phyloP scores from a whole-genome alignment of 805 yeast genomes.

The Scheffersomyces spartinae region DNA sequence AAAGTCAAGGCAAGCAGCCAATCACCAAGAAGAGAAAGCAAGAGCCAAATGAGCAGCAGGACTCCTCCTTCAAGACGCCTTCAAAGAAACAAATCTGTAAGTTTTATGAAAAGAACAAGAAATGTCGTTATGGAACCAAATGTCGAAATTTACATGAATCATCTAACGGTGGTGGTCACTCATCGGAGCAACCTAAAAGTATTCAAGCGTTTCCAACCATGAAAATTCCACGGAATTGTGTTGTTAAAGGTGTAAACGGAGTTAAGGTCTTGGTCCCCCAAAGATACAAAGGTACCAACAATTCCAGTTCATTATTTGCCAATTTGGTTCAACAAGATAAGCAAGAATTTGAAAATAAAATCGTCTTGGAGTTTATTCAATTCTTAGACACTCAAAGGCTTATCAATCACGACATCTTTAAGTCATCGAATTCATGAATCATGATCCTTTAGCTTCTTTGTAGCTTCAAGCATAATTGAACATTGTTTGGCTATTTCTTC shows the following conservation, averaged over 20 bases:
- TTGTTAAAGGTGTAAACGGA: slow-evolving; percentile 11
- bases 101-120: slow-evolving; percentile 18
- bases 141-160: slow-evolving; percentile 25
- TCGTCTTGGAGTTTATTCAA: slow-evolving; percentile 23
- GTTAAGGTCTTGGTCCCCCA: slow-evolving; percentile 17
- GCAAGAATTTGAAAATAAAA: slow-evolving; percentile 21
- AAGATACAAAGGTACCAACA: slow-evolving; percentile 6
- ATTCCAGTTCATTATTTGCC: slow-evolving; percentile 13
- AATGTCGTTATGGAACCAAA: slow-evolving; percentile 27
- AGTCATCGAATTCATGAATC: slow-evolving; percentile 8
- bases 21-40: too few species aligned
- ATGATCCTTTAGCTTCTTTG: slow-evolving; percentile 49
- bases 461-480: slow-evolving; percentile 60
- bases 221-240: slow-evolving; percentile 4
- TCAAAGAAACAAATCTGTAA: too few species aligned
- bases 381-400: slow-evolving; percentile 17
- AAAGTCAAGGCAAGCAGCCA: too few species aligned
- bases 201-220: background rate
- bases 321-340: slow-evolving; percentile 24
- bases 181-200: background rate
- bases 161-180: background rate
- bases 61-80: too few species aligned
- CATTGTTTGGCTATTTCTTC: slow-evolving; percentile 76
- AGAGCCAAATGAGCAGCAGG: too few species aligned
- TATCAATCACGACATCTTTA: slow-evolving; percentile 15